Evolutionary conservation across 1,284 basidiomycete species (phyloP).

Genomic region (Malassezia obtusa): DNA sequence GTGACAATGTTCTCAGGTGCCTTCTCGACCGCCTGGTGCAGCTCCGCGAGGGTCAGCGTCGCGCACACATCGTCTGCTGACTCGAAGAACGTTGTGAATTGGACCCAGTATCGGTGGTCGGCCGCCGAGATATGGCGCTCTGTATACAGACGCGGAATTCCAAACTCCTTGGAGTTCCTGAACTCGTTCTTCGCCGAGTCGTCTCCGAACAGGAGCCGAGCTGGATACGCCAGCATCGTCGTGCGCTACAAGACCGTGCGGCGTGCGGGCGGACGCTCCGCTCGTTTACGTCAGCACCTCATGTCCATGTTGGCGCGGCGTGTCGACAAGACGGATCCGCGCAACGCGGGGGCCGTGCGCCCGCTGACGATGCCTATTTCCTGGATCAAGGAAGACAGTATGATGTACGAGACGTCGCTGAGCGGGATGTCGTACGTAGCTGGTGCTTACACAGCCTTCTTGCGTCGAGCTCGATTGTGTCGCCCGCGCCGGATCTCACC

Average conservation of each 20-base stretch:
- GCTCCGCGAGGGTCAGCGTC: slow-evolving; percentile 26
- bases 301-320: slow-evolving; percentile 1
- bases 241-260: not conserved
- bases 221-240: slow-evolving; percentile 6
- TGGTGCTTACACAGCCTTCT: slow-evolving; percentile 6
- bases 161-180: slow-evolving; percentile 8
- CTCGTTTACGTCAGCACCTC: not conserved
- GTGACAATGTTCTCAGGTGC: slow-evolving; percentile 39
- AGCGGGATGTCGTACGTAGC: slow-evolving; percentile 9
- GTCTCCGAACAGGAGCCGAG: slow-evolving; percentile 7
- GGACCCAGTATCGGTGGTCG: slow-evolving; percentile 36
- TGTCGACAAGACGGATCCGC: slow-evolving; percentile 14
- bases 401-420: slow-evolving; percentile 1
- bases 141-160: slow-evolving; percentile 34
- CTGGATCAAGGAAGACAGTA: not conserved
- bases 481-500: slow-evolving; percentile 9
- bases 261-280: not conserved
- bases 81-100: slow-evolving; percentile 27
- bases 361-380: slow-evolving; percentile 2
- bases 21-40: slow-evolving; percentile 22
- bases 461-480: slow-evolving; percentile 4
- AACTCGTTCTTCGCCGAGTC: slow-evolving; percentile 11
- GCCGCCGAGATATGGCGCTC: slow-evolving; percentile 31
- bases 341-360: not conserved
- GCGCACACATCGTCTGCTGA: slow-evolving; percentile 31